Percentiles rank a stretch among this genome's conserved stretches.
Evolutionary conservation across 352 stramenopile species (phyloP).

Genomic region (Pythium apleroticum): DNA sequence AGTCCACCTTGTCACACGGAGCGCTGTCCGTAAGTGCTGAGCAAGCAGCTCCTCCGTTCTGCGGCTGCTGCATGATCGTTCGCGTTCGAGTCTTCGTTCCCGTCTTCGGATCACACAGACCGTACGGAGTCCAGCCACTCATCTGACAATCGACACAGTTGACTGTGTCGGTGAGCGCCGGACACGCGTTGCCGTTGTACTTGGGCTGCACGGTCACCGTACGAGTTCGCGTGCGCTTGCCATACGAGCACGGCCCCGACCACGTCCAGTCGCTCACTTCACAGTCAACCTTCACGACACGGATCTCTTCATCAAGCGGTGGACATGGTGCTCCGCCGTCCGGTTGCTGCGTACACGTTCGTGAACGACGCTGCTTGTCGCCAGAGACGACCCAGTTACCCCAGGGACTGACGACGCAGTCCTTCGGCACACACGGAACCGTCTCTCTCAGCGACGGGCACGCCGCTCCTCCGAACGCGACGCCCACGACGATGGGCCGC

Average conservation of each 20-base stretch:
- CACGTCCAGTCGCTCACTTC: slow-evolving; percentile 29
- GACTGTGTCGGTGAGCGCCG: slow-evolving; percentile 8
- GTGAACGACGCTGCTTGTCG: slow-evolving; percentile 23
- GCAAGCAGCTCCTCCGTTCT: slow-evolving; percentile 48
- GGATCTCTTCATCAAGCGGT: slow-evolving; percentile 35
- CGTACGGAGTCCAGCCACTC: slow-evolving; percentile 25
- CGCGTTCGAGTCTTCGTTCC: slow-evolving; percentile 43
- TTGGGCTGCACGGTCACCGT: slow-evolving; percentile 25
- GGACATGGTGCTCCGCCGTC: slow-evolving; percentile 50
- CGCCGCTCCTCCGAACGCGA: slow-evolving; percentile 24
- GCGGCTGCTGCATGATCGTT: slow-evolving; percentile 42
- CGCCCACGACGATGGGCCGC: slow-evolving; percentile 19
- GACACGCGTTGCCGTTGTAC: slow-evolving; percentile 19
- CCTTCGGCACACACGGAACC: slow-evolving; percentile 24
- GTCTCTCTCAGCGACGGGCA: slow-evolving; percentile 30
- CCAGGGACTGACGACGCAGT: slow-evolving; percentile 30
- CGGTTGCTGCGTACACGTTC: slow-evolving; percentile 8
- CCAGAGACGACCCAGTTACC: slow-evolving; percentile 25
- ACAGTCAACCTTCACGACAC: slow-evolving; percentile 33
- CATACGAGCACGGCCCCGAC: slow-evolving; percentile 25
- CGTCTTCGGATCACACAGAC: slow-evolving; percentile 15
- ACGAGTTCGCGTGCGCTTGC: slow-evolving; percentile 26
- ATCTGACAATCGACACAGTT: slow-evolving; percentile 29
- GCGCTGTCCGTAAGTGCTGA: slow-evolving; percentile 37
- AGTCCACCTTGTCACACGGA: slow-evolving; percentile 49